Conservation (phyloP, 495 filamentous ascomycete species). For the Aspergillus affinis region DNA sequence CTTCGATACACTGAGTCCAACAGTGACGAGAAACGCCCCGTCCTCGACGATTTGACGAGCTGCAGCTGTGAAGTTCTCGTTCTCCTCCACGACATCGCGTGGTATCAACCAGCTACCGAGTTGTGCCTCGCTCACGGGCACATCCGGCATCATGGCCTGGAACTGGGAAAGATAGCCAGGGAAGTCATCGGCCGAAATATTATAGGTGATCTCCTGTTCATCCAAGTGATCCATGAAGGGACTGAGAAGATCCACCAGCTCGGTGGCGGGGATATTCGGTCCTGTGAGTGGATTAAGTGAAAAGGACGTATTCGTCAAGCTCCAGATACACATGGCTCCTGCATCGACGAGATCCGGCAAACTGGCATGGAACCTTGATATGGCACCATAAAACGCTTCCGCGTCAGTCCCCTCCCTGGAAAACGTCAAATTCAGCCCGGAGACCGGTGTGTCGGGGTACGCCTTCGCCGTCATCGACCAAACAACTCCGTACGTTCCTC, state of each 20-base stretch:
- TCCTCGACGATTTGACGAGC: conserved; percentile 41
- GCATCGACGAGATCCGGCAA: conserved; percentile 50
- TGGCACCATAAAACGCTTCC: conserved; percentile 45
- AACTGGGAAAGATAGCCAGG: conserved; percentile 48
- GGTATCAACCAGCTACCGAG: conserved; percentile 60
- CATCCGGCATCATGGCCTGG: conserved; percentile 31
- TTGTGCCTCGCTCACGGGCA: conserved; percentile 49
- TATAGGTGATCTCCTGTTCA: conserved; percentile 32
- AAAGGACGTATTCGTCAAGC: conserved; percentile 49
- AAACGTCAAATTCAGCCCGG: conserved; percentile 34
- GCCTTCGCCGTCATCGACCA: conserved; percentile 51
- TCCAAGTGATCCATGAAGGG: conserved; percentile 32
- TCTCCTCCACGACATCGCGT: conserved; percentile 42
- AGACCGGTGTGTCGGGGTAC: conserved; percentile 37
- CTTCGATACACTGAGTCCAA: conserved; percentile 40
- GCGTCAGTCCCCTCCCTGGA: conserved; percentile 24
- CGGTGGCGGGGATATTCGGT: conserved; percentile 30
- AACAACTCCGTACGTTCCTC: conserved; percentile 63
- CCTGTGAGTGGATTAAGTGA: conserved; percentile 41
- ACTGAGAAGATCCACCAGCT: conserved; percentile 27
- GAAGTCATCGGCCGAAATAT: conserved; percentile 28
- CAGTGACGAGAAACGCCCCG: conserved; percentile 46
- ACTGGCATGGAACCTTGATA: conserved; percentile 37
- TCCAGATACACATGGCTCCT: conserved; percentile 53
- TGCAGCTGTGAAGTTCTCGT: conserved; percentile 41